These are phyloP conservation scores for Mycosphaerelloides madeirae DNA, from an alignment of 2,329 filamentous ascomycete genomes.

Conservation along the genomic window DNA sequence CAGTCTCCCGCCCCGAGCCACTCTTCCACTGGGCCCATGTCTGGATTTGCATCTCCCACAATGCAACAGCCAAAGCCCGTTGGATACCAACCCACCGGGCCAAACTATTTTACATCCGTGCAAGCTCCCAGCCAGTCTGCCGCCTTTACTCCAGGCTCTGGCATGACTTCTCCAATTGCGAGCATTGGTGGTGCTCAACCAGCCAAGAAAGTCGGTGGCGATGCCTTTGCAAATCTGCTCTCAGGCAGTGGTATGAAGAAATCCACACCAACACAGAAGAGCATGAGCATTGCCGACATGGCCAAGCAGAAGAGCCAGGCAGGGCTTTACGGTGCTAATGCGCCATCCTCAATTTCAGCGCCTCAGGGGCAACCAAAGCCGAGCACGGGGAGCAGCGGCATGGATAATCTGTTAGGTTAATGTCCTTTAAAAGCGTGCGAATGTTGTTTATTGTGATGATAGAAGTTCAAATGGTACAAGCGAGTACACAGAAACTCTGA, in stretches of 20 bases:
- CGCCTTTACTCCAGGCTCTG: conserved; percentile 39
- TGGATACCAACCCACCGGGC: conserved; percentile 70
- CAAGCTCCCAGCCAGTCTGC: conserved; percentile 35
- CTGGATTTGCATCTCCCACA: conserved; percentile 35
- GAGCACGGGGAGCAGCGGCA: conserved; percentile 28
- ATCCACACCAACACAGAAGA: conserved; percentile 58
- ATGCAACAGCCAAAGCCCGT: conserved; percentile 52
- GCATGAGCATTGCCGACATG: conserved; percentile 82
- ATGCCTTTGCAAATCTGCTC: conserved; percentile 89
- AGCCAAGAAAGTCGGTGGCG: conserved; percentile 55
- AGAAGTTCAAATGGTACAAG: conserved; percentile 1
- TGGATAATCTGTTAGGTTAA: conserved; percentile 45
- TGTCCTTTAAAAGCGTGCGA: conserved; percentile 5
- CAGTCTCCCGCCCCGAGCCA: conserved; percentile 67
- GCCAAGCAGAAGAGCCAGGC: conserved; percentile 97
- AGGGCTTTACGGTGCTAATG: conserved; percentile 83
- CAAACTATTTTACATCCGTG: conserved; percentile 94
- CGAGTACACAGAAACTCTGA: no score
- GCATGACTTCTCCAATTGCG: conserved; percentile 32
- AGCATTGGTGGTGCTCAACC: conserved; percentile 36
- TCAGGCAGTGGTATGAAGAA: conserved; percentile 51
- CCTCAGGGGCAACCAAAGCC: conserved; percentile 18
- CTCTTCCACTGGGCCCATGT: conserved; percentile 37
- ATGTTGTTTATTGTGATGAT: conserved; percentile 6
- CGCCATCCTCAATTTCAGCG: conserved; percentile 20